Percentiles rank a stretch among this genome's conserved stretches.
Conservation (phyloP, 768 basidiomycete species). For the Amanita jacksonii region DNA sequence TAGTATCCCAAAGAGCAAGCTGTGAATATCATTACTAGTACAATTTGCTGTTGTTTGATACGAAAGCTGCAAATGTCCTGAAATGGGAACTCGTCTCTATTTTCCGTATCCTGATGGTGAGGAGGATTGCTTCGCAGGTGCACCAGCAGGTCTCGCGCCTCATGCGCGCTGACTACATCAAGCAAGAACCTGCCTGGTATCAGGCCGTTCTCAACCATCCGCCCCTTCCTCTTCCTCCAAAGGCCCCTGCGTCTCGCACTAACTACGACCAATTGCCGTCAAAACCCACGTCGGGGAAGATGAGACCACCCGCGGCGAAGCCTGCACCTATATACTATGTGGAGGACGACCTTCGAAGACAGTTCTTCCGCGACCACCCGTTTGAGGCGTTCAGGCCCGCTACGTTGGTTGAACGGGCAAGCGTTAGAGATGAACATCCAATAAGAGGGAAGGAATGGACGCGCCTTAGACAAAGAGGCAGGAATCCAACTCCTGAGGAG, state of each 20-base stretch:
- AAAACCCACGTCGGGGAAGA: conserved; percentile 19
- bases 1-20: conserved; percentile 9
- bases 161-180: conserved; percentile 53
- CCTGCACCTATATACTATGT: conserved; percentile 63
- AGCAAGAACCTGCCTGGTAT: conserved; percentile 71
- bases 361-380: conserved; percentile 94
- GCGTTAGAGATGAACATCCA: conserved; percentile 45
- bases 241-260: conserved; percentile 51
- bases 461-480: conserved; percentile 68
- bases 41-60: conserved; percentile 16
- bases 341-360: conserved; percentile 78
- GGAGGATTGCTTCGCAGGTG: conserved; percentile 78
- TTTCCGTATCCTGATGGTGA: conserved; percentile 42
- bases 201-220: conserved; percentile 79
- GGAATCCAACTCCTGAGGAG: conserved; percentile 87
- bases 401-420: conserved; percentile 63
- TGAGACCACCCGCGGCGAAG: conserved; percentile 29
- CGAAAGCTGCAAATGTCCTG: no score
- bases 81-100: not conserved
- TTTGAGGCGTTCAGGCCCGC: conserved; percentile 87
- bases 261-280: conserved; percentile 37
- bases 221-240: conserved; percentile 79
- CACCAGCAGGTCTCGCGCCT: conserved; percentile 82
- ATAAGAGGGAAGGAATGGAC: conserved; percentile 62
- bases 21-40: conserved; percentile 7